phyloP scores from a whole-genome alignment of 139 green algal genomes.

The Micractinium conductrix region DNA sequence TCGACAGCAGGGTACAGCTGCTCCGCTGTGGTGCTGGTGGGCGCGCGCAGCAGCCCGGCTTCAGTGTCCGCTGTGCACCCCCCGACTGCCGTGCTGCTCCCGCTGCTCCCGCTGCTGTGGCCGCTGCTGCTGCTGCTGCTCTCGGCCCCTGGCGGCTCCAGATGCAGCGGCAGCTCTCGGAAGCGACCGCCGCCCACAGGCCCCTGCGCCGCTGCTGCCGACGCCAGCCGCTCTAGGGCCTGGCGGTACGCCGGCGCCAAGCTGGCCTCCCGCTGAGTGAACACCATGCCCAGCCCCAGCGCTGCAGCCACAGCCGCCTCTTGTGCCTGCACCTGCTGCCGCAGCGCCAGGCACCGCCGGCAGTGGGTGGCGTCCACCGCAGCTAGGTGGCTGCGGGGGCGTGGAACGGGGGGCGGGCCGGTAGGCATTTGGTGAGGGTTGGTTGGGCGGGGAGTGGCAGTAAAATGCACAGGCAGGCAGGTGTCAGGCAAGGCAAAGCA shows the following conservation, averaged over 20 bases:
- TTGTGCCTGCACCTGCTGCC: not conserved
- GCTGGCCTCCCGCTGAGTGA: conserved; percentile 1
- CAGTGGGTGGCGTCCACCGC: conserved; percentile 22
- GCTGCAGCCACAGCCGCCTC: conserved; percentile 33
- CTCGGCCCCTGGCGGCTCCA: not conserved
- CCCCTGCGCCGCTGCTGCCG: conserved; percentile 23
- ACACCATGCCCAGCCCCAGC: conserved; percentile 41
- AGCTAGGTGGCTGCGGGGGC: conserved; percentile 31
- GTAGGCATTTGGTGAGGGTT: too few relatives aligned
- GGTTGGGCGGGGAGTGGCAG: not conserved
- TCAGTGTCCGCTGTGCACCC: not conserved
- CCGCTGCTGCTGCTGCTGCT: conserved; percentile 6
- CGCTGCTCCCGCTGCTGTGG: not conserved
- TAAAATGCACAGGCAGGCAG: not conserved
- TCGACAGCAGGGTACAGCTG: conserved; percentile 19
- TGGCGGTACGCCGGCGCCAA: conserved; percentile 23
- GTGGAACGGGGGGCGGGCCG: not conserved
- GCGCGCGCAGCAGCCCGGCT: conserved; percentile 22
- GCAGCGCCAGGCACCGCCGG: not conserved
- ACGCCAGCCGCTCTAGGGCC: conserved; percentile 34
- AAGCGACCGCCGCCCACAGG: not conserved
- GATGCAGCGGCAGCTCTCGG: not conserved
- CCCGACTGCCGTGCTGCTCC: not conserved
- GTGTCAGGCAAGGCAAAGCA: too few relatives aligned
- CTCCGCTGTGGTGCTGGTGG: not conserved